Conservation (phyloP, 2,329 filamentous ascomycete species). For the Biscogniauxia mediterranea region DNA sequence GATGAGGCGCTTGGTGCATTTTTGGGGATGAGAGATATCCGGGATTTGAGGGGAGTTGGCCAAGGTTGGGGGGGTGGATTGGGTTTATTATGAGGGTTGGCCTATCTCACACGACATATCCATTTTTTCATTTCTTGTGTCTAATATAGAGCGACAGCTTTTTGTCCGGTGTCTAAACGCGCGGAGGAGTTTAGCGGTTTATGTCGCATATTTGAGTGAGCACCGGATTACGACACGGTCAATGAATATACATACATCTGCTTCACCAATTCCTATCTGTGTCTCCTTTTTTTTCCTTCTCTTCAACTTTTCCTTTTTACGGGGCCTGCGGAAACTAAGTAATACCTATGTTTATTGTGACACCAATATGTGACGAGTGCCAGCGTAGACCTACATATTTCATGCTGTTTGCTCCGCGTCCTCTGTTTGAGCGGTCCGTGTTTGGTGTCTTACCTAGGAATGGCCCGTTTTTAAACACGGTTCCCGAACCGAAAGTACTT, state of each 20-base stretch:
- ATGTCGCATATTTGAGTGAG: slow-evolving; percentile 16
- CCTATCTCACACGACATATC: not conserved
- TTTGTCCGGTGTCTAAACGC: not conserved
- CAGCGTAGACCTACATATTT: no score
- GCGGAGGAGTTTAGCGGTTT: not conserved
- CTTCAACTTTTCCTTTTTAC: no score
- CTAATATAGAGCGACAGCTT: not conserved
- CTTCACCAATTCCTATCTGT: not conserved
- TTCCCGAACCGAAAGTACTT: no score
- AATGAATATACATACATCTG: slow-evolving; percentile 22
- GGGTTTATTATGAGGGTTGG: not conserved
- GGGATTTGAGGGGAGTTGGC: slow-evolving; percentile 7
- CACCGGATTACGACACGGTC: slow-evolving; percentile 9
- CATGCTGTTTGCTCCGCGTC: no score
- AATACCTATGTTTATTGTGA: no score
- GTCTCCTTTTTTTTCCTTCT: no score
- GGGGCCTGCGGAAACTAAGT: no score
- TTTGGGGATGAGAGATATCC: slow-evolving; percentile 15
- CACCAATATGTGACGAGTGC: no score
- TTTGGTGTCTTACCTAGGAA: no score
- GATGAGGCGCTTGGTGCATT: slow-evolving; percentile 15
- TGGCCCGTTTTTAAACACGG: no score
- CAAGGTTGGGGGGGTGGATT: not conserved
- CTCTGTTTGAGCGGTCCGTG: no score
- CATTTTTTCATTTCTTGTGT: not conserved